Percentiles rank a stretch among this genome's conserved stretches.
phyloP scores from a whole-genome alignment of 2,329 filamentous ascomycete genomes.

The Botrytis elliptica region DNA sequence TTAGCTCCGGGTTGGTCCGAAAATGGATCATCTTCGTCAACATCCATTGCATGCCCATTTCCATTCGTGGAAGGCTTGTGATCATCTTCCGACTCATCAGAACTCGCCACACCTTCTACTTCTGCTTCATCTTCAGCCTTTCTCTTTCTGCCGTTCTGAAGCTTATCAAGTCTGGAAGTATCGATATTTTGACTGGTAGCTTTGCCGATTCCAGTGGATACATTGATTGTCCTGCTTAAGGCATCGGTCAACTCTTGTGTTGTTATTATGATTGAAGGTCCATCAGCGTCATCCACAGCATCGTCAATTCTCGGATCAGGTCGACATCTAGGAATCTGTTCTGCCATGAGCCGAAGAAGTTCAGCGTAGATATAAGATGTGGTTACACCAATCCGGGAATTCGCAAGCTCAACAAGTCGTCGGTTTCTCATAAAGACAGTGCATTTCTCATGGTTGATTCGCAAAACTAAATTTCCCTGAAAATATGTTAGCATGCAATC shows the following conservation, averaged over 20 bases:
- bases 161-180: conserved; percentile 49
- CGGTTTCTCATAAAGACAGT: conserved; percentile 78
- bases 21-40: conserved; percentile 30
- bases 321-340: conserved; percentile 66
- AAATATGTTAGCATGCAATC: conserved; percentile 33
- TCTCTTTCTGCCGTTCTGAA: conserved; percentile 40
- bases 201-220: conserved; percentile 58
- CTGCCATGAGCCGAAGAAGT: conserved; percentile 69
- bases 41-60: conserved; percentile 22
- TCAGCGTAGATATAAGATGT: conserved; percentile 78
- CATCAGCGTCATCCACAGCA: conserved; percentile 37
- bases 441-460: conserved; percentile 83
- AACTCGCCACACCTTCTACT: conserved; percentile 30
- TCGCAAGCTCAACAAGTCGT: conserved; percentile 70
- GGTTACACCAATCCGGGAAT: conserved; percentile 66
- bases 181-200: conserved; percentile 49
- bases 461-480: conserved; percentile 70
- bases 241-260: conserved; percentile 57
- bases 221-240: conserved; percentile 52
- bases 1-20: conserved; percentile 9
- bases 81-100: conserved; percentile 31
- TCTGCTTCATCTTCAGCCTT: conserved; percentile 34
- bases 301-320: conserved; percentile 53
- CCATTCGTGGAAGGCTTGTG: conserved; percentile 23
- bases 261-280: conserved; percentile 46